Conservation (phyloP, 768 basidiomycete genomes). For the Boletus rubropictus region DNA sequence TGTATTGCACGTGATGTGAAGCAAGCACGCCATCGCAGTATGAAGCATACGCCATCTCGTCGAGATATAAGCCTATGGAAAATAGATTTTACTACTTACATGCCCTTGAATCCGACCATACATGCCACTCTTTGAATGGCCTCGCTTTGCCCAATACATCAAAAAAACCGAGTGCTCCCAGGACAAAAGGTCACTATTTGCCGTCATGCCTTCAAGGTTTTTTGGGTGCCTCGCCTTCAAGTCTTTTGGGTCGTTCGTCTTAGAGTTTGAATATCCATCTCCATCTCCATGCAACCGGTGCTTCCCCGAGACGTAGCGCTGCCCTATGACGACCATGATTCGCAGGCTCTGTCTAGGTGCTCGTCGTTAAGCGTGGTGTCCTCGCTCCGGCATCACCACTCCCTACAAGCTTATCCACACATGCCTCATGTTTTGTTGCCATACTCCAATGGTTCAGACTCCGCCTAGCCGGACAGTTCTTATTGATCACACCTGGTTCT, state of each 20-base stretch:
- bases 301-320: background rate
- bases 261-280: background rate
- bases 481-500: background rate
- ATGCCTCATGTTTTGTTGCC: background rate
- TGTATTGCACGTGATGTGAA: constrained; percentile 27
- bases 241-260: too few relatives aligned
- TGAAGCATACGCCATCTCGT: constrained; percentile 8
- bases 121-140: background rate
- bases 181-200: background rate
- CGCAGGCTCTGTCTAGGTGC: background rate
- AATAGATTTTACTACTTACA: background rate
- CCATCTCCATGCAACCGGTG: background rate
- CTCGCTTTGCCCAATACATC: background rate
- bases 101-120: too few relatives aligned
- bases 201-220: background rate
- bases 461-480: constrained; percentile 6
- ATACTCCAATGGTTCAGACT: constrained; percentile 5
- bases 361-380: background rate
- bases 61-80: constrained; percentile 15
- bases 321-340: background rate
- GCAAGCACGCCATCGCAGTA: constrained; percentile 27
- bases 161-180: background rate
- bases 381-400: background rate
- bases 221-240: background rate
- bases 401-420: too few relatives aligned